A percentile compares a stretch with the other conserved stretches of the same genome.
Evolutionary conservation across 2,329 filamentous ascomycete genomes (phyloP).

Genomic region (Phialophora macrospora): DNA sequence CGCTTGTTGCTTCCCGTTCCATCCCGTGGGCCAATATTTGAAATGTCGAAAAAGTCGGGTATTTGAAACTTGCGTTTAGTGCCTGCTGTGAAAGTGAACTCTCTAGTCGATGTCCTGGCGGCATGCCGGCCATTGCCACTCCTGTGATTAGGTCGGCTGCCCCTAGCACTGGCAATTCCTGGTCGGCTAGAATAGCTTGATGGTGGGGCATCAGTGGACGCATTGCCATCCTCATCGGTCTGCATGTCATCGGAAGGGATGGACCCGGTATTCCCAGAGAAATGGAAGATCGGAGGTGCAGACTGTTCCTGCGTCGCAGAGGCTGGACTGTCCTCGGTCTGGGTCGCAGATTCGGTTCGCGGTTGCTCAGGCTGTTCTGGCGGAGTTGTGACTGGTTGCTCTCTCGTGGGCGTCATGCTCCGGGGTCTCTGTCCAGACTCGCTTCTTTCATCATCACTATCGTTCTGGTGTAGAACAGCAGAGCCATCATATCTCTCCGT

Average conservation of each 20-base stretch:
- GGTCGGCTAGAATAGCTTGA: constrained; percentile 45
- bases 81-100: constrained; percentile 48
- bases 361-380: constrained; percentile 19
- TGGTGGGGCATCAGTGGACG: constrained; percentile 25
- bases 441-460: constrained; percentile 52
- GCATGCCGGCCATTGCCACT: constrained; percentile 47
- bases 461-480: constrained; percentile 40
- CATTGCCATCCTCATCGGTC: constrained; percentile 44
- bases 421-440: constrained; percentile 43
- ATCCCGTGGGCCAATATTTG: constrained; percentile 50
- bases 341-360: constrained; percentile 24
- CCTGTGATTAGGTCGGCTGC: constrained; percentile 47
- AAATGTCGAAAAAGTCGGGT: constrained; percentile 57
- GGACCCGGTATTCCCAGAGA: constrained; percentile 24
- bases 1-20: constrained; percentile 49
- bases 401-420: constrained; percentile 28
- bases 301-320: constrained; percentile 16
- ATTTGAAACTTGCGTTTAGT: constrained; percentile 56
- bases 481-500: constrained; percentile 54
- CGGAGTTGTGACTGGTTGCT: constrained; percentile 46
- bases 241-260: constrained; percentile 47
- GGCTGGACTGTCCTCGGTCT: constrained; percentile 42
- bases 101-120: constrained; percentile 45
- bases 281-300: constrained; percentile 33
- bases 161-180: constrained; percentile 51